A percentile compares a stretch with the other conserved stretches of the same genome.
phyloP scores from a whole-genome alignment of 768 basidiomycete genomes.

The Pleurotus cornucopiae region DNA sequence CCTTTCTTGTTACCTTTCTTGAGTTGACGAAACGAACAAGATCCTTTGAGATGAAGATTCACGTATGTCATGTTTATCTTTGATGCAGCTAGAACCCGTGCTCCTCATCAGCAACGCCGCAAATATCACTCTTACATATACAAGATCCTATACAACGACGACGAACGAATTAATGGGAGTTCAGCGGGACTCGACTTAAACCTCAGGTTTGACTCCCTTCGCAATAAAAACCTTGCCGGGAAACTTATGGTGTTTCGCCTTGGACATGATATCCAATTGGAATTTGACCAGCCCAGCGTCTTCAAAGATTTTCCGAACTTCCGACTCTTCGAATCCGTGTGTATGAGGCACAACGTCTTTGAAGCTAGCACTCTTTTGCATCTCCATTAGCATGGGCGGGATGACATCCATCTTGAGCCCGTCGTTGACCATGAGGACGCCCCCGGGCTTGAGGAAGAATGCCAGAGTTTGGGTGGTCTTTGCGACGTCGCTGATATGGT shows the following conservation, averaged over 20 bases:
- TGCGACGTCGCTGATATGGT: conserved; percentile 54
- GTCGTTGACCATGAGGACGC: conserved; percentile 57
- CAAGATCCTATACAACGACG: no score
- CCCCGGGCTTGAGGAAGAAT: conserved; percentile 58
- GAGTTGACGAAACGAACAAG: no score
- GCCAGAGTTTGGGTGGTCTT: conserved; percentile 50
- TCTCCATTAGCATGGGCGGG: conserved; percentile 18
- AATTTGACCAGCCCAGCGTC: conserved; percentile 39
- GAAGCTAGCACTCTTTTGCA: conserved; percentile 11
- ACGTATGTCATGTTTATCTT: no score
- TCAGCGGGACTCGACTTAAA: no score
- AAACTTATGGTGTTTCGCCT: not conserved
- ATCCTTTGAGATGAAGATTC: no score
- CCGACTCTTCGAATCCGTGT: conserved; percentile 46
- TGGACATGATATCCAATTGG: not conserved
- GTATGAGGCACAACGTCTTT: conserved; percentile 50
- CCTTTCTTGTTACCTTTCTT: no score
- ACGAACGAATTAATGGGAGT: no score
- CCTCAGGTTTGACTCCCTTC: not conserved
- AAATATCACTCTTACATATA: no score
- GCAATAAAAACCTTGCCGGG: not conserved
- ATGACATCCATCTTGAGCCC: conserved; percentile 17
- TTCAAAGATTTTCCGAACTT: conserved; percentile 47
- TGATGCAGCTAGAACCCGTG: no score
- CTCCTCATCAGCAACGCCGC: no score